Evolutionary conservation across 2,329 filamentous ascomycete species (phyloP), one percentile per base, ranked within the genome.

Genomic region (Alternaria gaisen): DNA sequence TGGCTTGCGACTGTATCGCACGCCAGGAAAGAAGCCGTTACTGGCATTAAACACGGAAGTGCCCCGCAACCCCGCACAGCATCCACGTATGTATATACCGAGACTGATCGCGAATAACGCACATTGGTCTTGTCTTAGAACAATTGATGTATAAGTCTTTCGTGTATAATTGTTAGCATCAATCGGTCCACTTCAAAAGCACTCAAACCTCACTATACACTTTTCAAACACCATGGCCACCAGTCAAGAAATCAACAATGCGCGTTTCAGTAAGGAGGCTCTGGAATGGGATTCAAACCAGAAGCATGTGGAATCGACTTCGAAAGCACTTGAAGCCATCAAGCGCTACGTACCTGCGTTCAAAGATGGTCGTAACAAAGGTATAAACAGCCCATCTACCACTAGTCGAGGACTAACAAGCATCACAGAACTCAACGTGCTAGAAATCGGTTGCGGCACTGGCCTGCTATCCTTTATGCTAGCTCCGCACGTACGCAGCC

Each of bases 371-470:
- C 30, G 63, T 73, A 53, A 71, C 70, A 73, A 73, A 66, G 54
- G 72, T 73, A 65, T 8, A 18, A 28, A 30, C 36, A 41, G 14
- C 12, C 20, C 20, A 6, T 26, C 2, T 30, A 41, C 26, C 5
- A 24, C n/a, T n/a, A 18, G n/a, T n/a, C 30, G 14, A 18, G 18
- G 20, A 44, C 32, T 26, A 30, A 36, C 20, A 34, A 38, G 22
- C 11, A 55, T 8, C 11, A 9, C 59, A 68, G 75, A 71, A 14
- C 70, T 83, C 28, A 79, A 85, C 58, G 80, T 87, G 8, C 82
- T 88, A 3, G 86, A 87, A 72, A 81, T 87, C 18, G 85, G 85
- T 53, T 86, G 84, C 64, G 85, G 85, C 50, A 87, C 85, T 4
- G 85, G 85, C 9, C 80, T 87, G 0, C 80, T 88, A 24, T 84